Percentiles rank a stretch among this genome's conserved stretches.
phyloP scores from a whole-genome alignment of 768 basidiomycete species.

The Rubroboletus satanas region DNA sequence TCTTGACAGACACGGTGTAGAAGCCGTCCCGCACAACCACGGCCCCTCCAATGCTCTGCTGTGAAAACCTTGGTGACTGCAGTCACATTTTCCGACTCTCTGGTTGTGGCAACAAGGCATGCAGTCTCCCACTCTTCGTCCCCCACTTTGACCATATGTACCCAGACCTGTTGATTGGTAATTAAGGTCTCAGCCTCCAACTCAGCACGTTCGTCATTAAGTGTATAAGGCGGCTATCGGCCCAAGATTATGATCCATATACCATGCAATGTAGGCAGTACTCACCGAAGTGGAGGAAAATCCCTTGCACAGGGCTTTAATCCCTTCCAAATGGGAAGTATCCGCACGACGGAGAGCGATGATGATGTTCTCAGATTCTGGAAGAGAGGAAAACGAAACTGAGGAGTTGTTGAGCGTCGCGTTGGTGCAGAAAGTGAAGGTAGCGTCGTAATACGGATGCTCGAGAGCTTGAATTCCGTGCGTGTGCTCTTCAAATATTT shows the following conservation, averaged over 20 bases:
- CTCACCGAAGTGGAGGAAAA: slow-evolving; percentile 63
- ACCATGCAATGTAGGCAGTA: neutral
- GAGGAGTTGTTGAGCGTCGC: slow-evolving; percentile 33
- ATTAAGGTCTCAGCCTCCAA: slow-evolving; percentile 53
- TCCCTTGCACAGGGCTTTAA: slow-evolving; percentile 47
- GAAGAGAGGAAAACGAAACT: neutral
- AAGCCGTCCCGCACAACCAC: slow-evolving; percentile 59
- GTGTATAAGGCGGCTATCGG: slow-evolving; percentile 51
- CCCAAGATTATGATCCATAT: neutral
- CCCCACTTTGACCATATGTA: slow-evolving; percentile 43
- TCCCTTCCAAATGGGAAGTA: slow-evolving; percentile 26
- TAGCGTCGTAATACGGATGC: slow-evolving; percentile 59
- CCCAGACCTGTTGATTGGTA: slow-evolving; percentile 49
- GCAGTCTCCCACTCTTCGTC: slow-evolving; percentile 41
- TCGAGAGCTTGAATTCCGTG: slow-evolving; percentile 26
- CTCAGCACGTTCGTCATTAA: slow-evolving; percentile 40
- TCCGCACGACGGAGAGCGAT: slow-evolving; percentile 35
- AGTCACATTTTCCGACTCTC: slow-evolving; percentile 52
- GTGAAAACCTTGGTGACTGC: slow-evolving; percentile 76
- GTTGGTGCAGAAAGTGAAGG: slow-evolving; percentile 51
- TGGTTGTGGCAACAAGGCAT: slow-evolving; percentile 64
- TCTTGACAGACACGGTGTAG: slow-evolving; percentile 53
- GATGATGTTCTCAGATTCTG: slow-evolving; percentile 9
- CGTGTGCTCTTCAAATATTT: slow-evolving; percentile 40
- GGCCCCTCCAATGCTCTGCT: slow-evolving; percentile 44